Percentiles rank a stretch among this genome's conserved stretches.
Evolutionary conservation across 2,329 filamentous ascomycete species (phyloP).

Genomic region (Ambrosiella beaveri): DNA sequence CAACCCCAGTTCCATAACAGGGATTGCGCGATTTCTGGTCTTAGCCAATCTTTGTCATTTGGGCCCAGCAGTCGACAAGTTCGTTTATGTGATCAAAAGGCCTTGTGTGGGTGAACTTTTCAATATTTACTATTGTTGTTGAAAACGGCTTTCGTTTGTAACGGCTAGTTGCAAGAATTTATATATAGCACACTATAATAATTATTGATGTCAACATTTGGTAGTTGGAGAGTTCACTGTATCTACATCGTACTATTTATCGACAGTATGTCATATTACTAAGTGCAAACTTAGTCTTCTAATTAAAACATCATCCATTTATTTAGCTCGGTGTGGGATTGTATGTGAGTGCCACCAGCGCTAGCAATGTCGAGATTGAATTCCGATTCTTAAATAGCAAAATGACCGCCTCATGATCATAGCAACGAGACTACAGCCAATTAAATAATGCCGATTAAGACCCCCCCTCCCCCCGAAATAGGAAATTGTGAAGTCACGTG

Average conservation of each 20-base stretch:
- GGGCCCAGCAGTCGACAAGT: background rate
- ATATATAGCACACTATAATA: too few species aligned
- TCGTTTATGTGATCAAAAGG: background rate
- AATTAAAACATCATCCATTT: background rate
- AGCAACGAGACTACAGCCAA: too few species aligned
- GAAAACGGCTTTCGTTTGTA: background rate
- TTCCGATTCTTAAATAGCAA: background rate
- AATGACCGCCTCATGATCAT: too few species aligned
- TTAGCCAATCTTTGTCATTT: background rate
- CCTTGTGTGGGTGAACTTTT: background rate
- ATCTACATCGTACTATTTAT: too few species aligned
- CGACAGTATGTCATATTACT: too few species aligned
- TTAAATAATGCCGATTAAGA: too few species aligned
- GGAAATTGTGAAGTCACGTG: too few species aligned
- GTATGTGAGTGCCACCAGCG: background rate
- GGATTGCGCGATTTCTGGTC: background rate
- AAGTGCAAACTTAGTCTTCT: too few species aligned
- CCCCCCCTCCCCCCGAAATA: too few species aligned
- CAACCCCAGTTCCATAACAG: background rate
- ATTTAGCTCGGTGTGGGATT: background rate
- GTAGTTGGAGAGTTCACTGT: too few species aligned
- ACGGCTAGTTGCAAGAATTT: too few species aligned
- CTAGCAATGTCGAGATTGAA: background rate
- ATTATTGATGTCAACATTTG: too few species aligned
- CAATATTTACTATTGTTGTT: background rate